Conservation (phyloP, 768 basidiomycete genomes). For the Leccinum pellstonianum region DNA sequence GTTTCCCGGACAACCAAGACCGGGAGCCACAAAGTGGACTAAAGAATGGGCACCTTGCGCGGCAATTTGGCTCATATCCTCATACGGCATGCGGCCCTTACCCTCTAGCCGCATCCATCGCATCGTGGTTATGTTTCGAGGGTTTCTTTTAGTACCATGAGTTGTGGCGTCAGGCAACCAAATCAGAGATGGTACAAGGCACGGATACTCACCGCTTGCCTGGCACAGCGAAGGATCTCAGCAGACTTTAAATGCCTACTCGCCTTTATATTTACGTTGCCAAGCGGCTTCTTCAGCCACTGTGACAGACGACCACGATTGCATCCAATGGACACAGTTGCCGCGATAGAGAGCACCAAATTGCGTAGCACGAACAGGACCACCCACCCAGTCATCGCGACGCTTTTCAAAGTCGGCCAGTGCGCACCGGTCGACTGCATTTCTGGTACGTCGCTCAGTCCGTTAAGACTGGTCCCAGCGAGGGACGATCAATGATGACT, state of each 20-base stretch:
- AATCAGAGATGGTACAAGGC: background rate
- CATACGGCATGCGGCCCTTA: slow-evolving; percentile 6
- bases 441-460: slow-evolving; percentile 32
- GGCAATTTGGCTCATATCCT: slow-evolving; percentile 13
- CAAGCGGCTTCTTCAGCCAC: background rate
- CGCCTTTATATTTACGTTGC: background rate
- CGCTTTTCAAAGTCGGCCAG: slow-evolving; percentile 27
- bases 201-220: background rate
- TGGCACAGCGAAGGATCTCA: background rate
- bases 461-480: slow-evolving; percentile 25
- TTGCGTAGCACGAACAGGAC: background rate
- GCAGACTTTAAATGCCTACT: background rate
- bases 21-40: slow-evolving; percentile 32
- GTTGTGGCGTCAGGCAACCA: background rate
- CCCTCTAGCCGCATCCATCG: background rate
- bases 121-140: background rate
- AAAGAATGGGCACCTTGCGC: slow-evolving; percentile 14
- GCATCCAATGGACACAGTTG: slow-evolving; percentile 14
- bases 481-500: slow-evolving; percentile 32
- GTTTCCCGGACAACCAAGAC: slow-evolving; percentile 20
- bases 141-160: background rate
- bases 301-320: slow-evolving; percentile 1
- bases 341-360: slow-evolving; percentile 23
- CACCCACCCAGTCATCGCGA: slow-evolving; percentile 28
- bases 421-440: slow-evolving; percentile 17